Base-by-base conservation (phyloP, 1,284 basidiomycete species). In the Rhizoctonia solani region DNA sequence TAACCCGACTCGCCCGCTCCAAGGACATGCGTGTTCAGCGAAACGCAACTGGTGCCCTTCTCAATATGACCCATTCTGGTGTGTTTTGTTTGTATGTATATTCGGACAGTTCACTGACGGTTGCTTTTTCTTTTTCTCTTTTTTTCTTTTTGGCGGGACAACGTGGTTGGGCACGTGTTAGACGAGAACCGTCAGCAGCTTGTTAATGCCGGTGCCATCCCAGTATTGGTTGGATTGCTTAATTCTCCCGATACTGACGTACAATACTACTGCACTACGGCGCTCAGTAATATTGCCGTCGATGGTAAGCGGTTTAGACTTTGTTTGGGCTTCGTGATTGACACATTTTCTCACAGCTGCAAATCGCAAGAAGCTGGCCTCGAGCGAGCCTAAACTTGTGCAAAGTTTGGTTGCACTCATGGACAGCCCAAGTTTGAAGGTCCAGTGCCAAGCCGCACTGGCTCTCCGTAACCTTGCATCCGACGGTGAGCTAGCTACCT, bases 51-150 rank as follows among this genome's bases (percentile, higher is more conserved):
- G 97, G 97, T 13, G 97, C 97, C 34, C 81, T 99, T 67, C 83
- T 99, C 67, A 99, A 99, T 79, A 99, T 99, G 97, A 99, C 97
- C 34, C 97, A 99, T 79, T 95, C 93, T 34, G 93, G 93, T 93
- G 73, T 71, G 85, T 76, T 39, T 58, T 54, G n/a, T n/a, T n/a
- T n/a, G n/a, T n/a, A n/a, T n/a, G n/a, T n/a, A n/a, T n/a, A n/a
- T n/a, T n/a, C n/a, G n/a, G n/a, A n/a, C n/a, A n/a, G n/a, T n/a
- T n/a, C n/a, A n/a, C n/a, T n/a, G n/a, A n/a, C 54, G 37, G 16
- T 16, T 44, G 13, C 23, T 27, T 58, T 14, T n/a, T 14, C 46
- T 9, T 21, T 16, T 30, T 32, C 9, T 3, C 19, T 21, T 19
- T 21, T 53, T 53, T 29, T 53, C n/a, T 16, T 16, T 30, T 29